Evolutionary conservation across 495 filamentous ascomycete genomes (phyloP), one percentile per base, ranked within the genome.

Genomic region (Annulohypoxylon nitens): DNA sequence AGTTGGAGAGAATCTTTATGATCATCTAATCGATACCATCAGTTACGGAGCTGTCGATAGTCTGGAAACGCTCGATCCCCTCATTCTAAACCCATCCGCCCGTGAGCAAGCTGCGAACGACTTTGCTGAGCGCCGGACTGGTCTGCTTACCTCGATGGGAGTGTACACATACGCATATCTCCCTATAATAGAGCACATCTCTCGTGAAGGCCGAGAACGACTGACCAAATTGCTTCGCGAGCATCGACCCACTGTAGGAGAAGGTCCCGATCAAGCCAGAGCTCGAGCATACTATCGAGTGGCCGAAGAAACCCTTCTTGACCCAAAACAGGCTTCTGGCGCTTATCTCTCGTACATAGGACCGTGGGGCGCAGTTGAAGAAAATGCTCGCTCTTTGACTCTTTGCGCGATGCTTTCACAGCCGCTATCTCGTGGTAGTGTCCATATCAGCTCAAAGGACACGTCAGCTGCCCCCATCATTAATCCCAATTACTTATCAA

Each of bases 1-100:
- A 18, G 87, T 89, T 7, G 87, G 87, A 0, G 81, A 84, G 61
- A 88, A 88, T 67, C 83, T 89, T 59, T 87, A 89, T 61, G 87
- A 89, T 57, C 87, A 89, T 54, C 74, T 78, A 30, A 70, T 81
- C 7, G 76, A 77, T 43, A 71, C 63, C 36, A 74, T 75, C 1
- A 57, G 41, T 4, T 70, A 55, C n/a, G 43, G 60, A n/a, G 58
- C 69, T 0, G 47, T 64, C 0, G 69, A 75, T 9, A 30, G 36
- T 18, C 11, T 72, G 10, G 72, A 77, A 9, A 75, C 72, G 1
- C 45, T 61, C 1, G 65, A 68, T 10, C 7, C n/a, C 11, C 39
- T 68, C 11, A 45, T 9, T 1, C 16, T 0, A 41, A 55, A 51
- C 41, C 65, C 55, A 20, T 55, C 50, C 1, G 65, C 57, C 0